A percentile compares a stretch with the other conserved stretches of the same genome.
Conservation (phyloP, 208 protist species). For the Acanthamoeba healyi region DNA sequence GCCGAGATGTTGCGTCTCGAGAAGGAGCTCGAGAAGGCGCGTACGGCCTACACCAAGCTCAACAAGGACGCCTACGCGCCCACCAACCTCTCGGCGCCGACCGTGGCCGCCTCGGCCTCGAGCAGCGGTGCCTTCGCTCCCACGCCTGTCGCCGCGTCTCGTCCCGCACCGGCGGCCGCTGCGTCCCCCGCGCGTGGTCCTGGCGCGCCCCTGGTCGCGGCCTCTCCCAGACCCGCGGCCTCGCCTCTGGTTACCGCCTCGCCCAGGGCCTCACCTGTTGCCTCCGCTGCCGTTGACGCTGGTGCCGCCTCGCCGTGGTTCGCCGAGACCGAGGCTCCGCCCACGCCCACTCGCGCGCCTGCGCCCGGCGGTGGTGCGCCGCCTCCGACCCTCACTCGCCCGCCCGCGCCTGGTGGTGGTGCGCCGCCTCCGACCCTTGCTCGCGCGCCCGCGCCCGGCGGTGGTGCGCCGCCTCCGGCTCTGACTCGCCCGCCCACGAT, state of each 20-base stretch:
- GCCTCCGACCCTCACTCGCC: not conserved
- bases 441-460: not conserved
- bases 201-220: not conserved
- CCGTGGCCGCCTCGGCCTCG: not conserved
- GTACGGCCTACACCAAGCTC: slow-evolving; percentile 66
- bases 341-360: not conserved
- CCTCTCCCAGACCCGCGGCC: no score
- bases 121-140: not conserved
- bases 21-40: slow-evolving; percentile 68
- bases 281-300: no score
- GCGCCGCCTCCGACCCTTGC: not conserved
- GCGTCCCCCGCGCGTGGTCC: not conserved
- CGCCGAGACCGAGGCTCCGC: not conserved
- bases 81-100: slow-evolving; percentile 18
- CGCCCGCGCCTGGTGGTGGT: slow-evolving; percentile 4
- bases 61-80: slow-evolving; percentile 73
- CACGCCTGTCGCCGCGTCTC: not conserved
- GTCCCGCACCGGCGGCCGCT: not conserved
- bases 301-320: slow-evolving; percentile 1
- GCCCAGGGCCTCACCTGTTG: not conserved
- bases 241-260: not conserved
- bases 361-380: not conserved
- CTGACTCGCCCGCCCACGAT: not conserved
- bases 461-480: not conserved
- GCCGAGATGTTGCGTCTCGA: slow-evolving; percentile 68